Percentiles rank a stretch among this genome's conserved stretches.
phyloP scores from a whole-genome alignment of 106 monocot genomes.

The Narthecium ossifragum region DNA sequence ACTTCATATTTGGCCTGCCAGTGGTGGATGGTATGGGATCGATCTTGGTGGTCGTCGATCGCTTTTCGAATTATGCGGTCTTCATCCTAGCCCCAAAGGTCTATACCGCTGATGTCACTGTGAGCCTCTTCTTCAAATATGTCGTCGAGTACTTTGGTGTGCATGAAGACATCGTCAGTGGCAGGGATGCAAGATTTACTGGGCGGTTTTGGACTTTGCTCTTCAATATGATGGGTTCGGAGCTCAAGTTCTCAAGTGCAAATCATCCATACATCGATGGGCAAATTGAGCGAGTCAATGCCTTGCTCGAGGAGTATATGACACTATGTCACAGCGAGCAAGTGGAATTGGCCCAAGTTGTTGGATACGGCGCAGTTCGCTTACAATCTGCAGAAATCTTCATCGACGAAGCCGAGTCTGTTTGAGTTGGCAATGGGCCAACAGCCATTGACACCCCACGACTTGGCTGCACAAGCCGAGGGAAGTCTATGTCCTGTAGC shows the following conservation, averaged over 20 bases:
- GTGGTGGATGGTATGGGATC: background rate
- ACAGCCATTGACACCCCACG: background rate
- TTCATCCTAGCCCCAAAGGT: too few relatives aligned
- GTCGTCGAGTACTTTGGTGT: background rate
- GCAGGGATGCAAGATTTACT: background rate
- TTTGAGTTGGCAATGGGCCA: too few relatives aligned
- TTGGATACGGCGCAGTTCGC: background rate
- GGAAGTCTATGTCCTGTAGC: too few relatives aligned
- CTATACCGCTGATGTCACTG: too few relatives aligned
- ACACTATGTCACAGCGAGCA: background rate
- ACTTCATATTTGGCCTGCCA: background rate
- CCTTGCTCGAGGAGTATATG: constrained; percentile 4
- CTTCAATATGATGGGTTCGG: background rate
- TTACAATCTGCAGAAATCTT: constrained; percentile 1
- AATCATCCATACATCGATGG: constrained; percentile 3
- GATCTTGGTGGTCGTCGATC: background rate
- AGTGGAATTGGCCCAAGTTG: background rate
- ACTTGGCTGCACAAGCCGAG: background rate
- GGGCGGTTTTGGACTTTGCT: background rate
- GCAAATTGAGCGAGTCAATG: background rate
- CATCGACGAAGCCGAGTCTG: too few relatives aligned
- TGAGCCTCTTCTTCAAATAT: background rate
- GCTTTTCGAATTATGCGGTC: too few relatives aligned
- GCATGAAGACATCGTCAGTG: background rate
- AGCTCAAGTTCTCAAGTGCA: background rate